Evolutionary conservation across 768 basidiomycete species (phyloP).

Genomic region (Psilocybe cubensis): DNA sequence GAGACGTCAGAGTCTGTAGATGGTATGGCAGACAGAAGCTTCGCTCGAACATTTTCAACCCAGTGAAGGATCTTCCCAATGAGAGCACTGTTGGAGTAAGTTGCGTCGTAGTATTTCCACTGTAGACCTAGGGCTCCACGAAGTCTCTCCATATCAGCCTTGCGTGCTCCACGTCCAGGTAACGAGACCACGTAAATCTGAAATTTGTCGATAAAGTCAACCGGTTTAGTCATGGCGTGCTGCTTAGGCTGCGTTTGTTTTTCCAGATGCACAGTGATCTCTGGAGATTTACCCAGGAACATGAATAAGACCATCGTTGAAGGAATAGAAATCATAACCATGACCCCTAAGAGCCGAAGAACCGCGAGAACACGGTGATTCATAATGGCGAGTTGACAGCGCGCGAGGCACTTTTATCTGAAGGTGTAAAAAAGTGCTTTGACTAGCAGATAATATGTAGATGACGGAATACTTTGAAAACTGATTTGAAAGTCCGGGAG

Average conservation of each 20-base stretch:
- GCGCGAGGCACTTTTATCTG: too few relatives aligned
- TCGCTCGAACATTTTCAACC: background rate
- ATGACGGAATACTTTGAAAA: too few relatives aligned
- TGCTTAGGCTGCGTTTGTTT: background rate
- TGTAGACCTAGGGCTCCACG: background rate
- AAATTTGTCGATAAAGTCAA: background rate
- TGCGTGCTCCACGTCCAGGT: background rate
- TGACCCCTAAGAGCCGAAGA: too few relatives aligned
- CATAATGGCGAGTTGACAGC: too few relatives aligned
- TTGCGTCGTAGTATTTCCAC: background rate
- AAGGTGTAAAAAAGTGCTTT: too few relatives aligned
- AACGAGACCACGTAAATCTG: conserved; percentile 1
- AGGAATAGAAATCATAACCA: too few relatives aligned
- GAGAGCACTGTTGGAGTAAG: background rate
- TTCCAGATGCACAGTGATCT: background rate
- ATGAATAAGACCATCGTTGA: background rate
- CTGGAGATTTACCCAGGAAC: background rate
- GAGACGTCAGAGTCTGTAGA: background rate
- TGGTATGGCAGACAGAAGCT: background rate
- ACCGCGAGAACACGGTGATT: too few relatives aligned
- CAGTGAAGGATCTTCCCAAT: background rate
- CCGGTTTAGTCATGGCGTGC: background rate
- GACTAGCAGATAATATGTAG: too few relatives aligned
- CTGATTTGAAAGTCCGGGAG: too few relatives aligned
- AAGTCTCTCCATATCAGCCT: background rate